These are phyloP conservation scores for Drechmeria coniospora DNA, from an alignment of 2,329 filamentous ascomycete genomes.

Conservation along the genomic window DNA sequence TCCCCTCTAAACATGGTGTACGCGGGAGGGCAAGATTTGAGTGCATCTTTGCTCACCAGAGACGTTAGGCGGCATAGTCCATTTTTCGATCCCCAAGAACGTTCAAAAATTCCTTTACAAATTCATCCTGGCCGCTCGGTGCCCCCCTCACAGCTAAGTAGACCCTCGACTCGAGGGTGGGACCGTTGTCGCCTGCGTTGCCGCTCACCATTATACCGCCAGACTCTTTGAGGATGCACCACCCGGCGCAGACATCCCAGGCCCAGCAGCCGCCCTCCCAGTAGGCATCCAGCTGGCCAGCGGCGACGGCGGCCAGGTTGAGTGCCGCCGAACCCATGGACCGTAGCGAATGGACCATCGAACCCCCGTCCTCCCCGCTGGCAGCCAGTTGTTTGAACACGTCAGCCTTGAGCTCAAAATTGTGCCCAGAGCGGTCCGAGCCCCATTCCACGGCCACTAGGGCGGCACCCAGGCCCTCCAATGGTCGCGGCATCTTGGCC, in stretches of 20 bases:
- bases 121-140: constrained; percentile 40
- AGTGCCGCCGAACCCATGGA: constrained; percentile 58
- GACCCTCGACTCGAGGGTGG: constrained; percentile 39
- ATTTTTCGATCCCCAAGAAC: constrained; percentile 39
- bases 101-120: constrained; percentile 50
- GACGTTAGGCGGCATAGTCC: constrained; percentile 32
- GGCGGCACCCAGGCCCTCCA: constrained; percentile 44
- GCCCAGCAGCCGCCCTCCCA: constrained; percentile 79
- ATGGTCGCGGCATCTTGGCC: constrained; percentile 32
- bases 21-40: no score
- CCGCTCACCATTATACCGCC: constrained; percentile 58
- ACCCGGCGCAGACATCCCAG: constrained; percentile 74
- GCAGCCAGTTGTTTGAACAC: constrained; percentile 48
- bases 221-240: constrained; percentile 61
- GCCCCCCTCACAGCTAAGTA: constrained; percentile 50
- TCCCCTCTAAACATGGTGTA: no score
- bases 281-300: constrained; percentile 56
- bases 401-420: constrained; percentile 53
- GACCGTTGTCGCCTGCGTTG: constrained; percentile 59
- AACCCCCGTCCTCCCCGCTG: constrained; percentile 45
- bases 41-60: no score
- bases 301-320: constrained; percentile 58
- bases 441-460: constrained; percentile 65
- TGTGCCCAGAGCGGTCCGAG: constrained; percentile 47
- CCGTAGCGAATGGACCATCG: constrained; percentile 65